These are phyloP conservation scores for Fonsecaea pugnacius DNA, from an alignment of 2,329 filamentous ascomycete genomes.

Conservation along the genomic window DNA sequence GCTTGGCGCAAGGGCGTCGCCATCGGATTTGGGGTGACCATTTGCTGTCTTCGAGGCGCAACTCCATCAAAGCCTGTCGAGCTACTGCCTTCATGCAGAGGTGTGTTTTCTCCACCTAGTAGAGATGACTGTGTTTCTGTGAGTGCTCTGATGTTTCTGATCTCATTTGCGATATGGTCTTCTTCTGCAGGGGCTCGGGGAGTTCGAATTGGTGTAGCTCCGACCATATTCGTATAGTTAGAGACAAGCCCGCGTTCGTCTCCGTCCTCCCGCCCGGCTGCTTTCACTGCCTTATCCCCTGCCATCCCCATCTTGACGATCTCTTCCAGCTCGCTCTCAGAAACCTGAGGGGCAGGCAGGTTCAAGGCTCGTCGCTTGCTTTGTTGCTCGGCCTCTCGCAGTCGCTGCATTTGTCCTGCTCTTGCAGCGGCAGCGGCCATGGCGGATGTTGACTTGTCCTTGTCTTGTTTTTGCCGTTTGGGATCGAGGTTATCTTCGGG, in stretches of 20 bases:
- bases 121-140: conserved; percentile 94
- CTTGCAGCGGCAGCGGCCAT: conserved; percentile 87
- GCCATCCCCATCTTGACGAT: conserved; percentile 99
- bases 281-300: conserved; percentile 78
- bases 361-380: conserved; percentile 86
- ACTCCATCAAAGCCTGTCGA: conserved; percentile 89
- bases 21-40: conserved; percentile 93
- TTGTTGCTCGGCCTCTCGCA: conserved; percentile 94
- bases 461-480: conserved; percentile 88
- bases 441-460: conserved; percentile 75
- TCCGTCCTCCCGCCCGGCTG: conserved; percentile 78
- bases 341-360: conserved; percentile 86
- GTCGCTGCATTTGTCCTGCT: conserved; percentile 90
- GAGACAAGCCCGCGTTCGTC: conserved; percentile 83
- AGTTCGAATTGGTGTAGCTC: conserved; percentile 84
- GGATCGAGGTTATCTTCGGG: conserved; percentile 77
- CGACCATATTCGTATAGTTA: conserved; percentile 81
- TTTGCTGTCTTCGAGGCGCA: conserved; percentile 75
- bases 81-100: conserved; percentile 76
- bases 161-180: conserved; percentile 94
- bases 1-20: conserved; percentile 80
- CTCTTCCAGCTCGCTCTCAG: conserved; percentile 89
- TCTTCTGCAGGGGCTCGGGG: conserved; percentile 89
- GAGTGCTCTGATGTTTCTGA: conserved; percentile 86
- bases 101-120: conserved; percentile 90